These are phyloP conservation scores for Suillus placidus DNA, from an alignment of 768 basidiomycete genomes.

Conservation along the genomic window DNA sequence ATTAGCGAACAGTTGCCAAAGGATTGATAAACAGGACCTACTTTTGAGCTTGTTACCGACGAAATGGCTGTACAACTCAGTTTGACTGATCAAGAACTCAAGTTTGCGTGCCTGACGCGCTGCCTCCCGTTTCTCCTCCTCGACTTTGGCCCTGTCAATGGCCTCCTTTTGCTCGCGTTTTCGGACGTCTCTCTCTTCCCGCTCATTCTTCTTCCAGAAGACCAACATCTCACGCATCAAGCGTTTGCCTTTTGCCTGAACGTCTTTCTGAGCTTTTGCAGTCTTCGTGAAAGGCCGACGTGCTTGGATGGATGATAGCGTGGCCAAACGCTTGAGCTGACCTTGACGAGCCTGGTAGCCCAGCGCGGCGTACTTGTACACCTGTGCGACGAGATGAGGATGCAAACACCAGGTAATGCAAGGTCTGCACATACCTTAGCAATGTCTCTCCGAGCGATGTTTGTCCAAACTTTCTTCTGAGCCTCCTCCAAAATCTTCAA, in stretches of 20 bases:
- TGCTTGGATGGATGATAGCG: slow-evolving; percentile 74
- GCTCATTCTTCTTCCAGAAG: slow-evolving; percentile 98
- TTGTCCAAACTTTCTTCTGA: slow-evolving; percentile 88
- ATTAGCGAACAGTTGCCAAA: slow-evolving; percentile 14
- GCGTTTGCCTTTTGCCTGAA: slow-evolving; percentile 82
- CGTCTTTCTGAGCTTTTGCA: slow-evolving; percentile 78
- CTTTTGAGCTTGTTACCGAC: slow-evolving; percentile 96
- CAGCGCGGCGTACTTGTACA: slow-evolving; percentile 74
- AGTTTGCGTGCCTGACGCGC: slow-evolving; percentile 94
- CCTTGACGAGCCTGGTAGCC: slow-evolving; percentile 67
- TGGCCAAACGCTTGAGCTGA: slow-evolving; percentile 77
- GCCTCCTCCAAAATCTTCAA: slow-evolving; percentile 79
- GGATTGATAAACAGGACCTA: slow-evolving; percentile 38
- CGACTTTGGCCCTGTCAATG: slow-evolving; percentile 79
- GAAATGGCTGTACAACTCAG: slow-evolving; percentile 98
- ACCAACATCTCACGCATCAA: slow-evolving; percentile 95
- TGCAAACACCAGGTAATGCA: slow-evolving; percentile 3
- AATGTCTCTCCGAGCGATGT: slow-evolving; percentile 82
- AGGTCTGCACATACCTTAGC: slow-evolving; percentile 59
- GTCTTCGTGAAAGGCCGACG: slow-evolving; percentile 75
- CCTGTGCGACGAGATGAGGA: slow-evolving; percentile 45
- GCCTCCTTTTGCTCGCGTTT: slow-evolving; percentile 96
- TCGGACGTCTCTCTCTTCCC: slow-evolving; percentile 90
- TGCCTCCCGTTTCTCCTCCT: slow-evolving; percentile 93
- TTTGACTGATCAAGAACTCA: slow-evolving; percentile 98